Percentiles rank a stretch among this genome's conserved stretches.
These are phyloP conservation scores for Myxozyma udenii DNA, from an alignment of 805 yeast species.

Conservation along the genomic window DNA sequence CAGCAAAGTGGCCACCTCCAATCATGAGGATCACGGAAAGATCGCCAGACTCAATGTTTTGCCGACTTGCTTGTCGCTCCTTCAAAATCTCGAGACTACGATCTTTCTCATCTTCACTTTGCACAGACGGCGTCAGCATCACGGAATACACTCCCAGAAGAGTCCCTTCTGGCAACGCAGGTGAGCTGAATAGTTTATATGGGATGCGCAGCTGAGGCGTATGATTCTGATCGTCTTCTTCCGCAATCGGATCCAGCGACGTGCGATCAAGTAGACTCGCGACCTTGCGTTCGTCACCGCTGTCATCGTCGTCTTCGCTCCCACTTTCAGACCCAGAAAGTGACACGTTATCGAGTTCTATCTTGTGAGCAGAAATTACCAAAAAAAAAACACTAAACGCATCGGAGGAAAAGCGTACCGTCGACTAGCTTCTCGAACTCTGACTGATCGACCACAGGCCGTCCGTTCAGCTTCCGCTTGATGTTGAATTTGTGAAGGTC, in stretches of 20 bases:
- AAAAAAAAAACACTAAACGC: neutral
- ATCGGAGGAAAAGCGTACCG: slow-evolving; percentile 34
- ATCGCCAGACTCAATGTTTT: slow-evolving; percentile 27
- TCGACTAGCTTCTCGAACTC: slow-evolving; percentile 58
- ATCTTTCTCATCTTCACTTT: slow-evolving; percentile 1
- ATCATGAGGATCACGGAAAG: slow-evolving; percentile 72
- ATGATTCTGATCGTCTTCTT: slow-evolving; percentile 26
- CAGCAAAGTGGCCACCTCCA: slow-evolving; percentile 98
- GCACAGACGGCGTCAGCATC: slow-evolving; percentile 35
- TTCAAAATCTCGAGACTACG: slow-evolving; percentile 49
- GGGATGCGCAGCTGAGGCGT: slow-evolving; percentile 12
- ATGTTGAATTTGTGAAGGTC: slow-evolving; percentile 60
- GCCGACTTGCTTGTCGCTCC: slow-evolving; percentile 42
- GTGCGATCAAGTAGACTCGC: slow-evolving; percentile 7
- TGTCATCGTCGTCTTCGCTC: slow-evolving; percentile 42
- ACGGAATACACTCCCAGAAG: slow-evolving; percentile 25
- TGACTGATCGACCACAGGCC: slow-evolving; percentile 49
- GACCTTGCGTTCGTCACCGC: slow-evolving; percentile 23
- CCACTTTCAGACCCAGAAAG: slow-evolving; percentile 59
- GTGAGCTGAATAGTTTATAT: slow-evolving; percentile 12
- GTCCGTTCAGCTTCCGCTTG: slow-evolving; percentile 50
- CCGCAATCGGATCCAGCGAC: slow-evolving; percentile 23
- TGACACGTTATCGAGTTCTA: slow-evolving; percentile 38
- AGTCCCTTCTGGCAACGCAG: slow-evolving; percentile 11
- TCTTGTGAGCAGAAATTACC: neutral